These are phyloP conservation scores for Trichoderma sp. DNA, from an alignment of 2,329 filamentous ascomycete species.

Conservation along the genomic window DNA sequence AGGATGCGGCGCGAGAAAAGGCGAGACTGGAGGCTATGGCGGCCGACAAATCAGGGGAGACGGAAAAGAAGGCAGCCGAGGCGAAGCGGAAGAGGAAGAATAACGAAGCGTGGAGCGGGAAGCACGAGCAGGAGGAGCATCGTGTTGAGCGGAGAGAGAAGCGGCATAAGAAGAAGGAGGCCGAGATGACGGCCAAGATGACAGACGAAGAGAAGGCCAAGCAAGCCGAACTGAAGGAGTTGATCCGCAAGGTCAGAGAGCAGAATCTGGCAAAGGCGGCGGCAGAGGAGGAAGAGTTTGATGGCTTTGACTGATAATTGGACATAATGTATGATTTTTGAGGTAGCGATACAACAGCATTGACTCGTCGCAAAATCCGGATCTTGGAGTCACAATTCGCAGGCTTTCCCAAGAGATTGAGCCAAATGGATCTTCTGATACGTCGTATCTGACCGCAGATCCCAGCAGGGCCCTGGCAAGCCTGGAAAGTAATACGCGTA, in stretches of 20 bases:
- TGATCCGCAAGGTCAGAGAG: slow-evolving; percentile 66
- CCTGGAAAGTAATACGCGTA: no score
- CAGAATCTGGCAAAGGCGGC: slow-evolving; percentile 53
- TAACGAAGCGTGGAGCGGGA: slow-evolving; percentile 73
- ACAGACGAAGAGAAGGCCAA: slow-evolving; percentile 69
- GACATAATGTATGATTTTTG: background rate
- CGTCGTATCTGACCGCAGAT: no score
- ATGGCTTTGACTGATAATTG: slow-evolving; percentile 56
- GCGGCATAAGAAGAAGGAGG: slow-evolving; percentile 65
- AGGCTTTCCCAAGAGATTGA: no score
- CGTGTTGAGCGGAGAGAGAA: slow-evolving; percentile 65
- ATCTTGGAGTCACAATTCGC: no score
- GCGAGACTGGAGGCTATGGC: slow-evolving; percentile 61
- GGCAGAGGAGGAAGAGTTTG: slow-evolving; percentile 55
- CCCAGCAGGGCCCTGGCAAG: no score
- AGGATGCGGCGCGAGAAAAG: slow-evolving; percentile 71
- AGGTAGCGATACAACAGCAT: slow-evolving; percentile 7
- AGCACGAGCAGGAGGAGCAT: slow-evolving; percentile 66
- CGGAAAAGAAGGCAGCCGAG: slow-evolving; percentile 46
- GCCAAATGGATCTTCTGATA: no score
- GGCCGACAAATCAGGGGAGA: slow-evolving; percentile 46
- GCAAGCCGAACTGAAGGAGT: slow-evolving; percentile 62
- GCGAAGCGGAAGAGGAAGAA: slow-evolving; percentile 61
- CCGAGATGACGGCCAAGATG: slow-evolving; percentile 64
- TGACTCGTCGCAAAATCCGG: no score